Evolutionary conservation across 1,139 yeast species (phyloP).

Genomic region (Kurtzmaniella natalensis): DNA sequence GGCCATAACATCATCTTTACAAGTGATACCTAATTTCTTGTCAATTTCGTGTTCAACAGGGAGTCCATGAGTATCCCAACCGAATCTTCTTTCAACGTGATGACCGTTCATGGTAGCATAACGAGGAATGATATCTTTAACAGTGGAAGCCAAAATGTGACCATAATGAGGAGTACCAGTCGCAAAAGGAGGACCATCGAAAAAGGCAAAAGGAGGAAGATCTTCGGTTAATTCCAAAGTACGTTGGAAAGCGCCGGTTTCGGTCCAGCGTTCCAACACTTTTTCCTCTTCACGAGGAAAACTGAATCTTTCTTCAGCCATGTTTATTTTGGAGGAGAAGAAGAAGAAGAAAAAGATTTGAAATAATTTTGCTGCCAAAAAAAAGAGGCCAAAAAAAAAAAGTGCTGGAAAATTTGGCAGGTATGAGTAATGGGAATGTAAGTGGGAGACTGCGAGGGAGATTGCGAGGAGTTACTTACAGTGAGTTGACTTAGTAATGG

Average conservation of each 20-base stretch:
- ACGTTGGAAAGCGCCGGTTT: slow-evolving; percentile 87
- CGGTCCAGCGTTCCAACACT: slow-evolving; percentile 77
- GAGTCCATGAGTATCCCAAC: slow-evolving; percentile 99
- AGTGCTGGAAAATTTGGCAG: too few species aligned
- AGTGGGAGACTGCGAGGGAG: too few species aligned
- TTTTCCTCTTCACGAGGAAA: slow-evolving; percentile 89
- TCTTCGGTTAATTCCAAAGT: slow-evolving; percentile 80
- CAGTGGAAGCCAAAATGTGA: slow-evolving; percentile 92
- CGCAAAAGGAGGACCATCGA: slow-evolving; percentile 99
- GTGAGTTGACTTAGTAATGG: too few species aligned
- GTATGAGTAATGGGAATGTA: too few species aligned
- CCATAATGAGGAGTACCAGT: slow-evolving; percentile 99
- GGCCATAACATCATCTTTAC: slow-evolving; percentile 89
- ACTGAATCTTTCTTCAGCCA: slow-evolving; percentile 30
- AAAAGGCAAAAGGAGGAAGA: slow-evolving; percentile 84
- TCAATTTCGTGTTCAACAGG: slow-evolving; percentile 98
- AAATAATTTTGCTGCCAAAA: slow-evolving; percentile 1
- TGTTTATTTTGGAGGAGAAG: too few species aligned
- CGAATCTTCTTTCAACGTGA: slow-evolving; percentile 94
- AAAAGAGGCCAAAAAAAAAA: too few species aligned
- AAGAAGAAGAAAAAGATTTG: slow-evolving; percentile 2
- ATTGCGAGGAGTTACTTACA: too few species aligned
- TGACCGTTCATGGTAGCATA: slow-evolving; percentile 97
- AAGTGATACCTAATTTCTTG: slow-evolving; percentile 90
- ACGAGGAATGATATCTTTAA: slow-evolving; percentile 95